Base-by-base conservation (phyloP, 352 stramenopile species). In the Elongisporangium prolatum region DNA sequence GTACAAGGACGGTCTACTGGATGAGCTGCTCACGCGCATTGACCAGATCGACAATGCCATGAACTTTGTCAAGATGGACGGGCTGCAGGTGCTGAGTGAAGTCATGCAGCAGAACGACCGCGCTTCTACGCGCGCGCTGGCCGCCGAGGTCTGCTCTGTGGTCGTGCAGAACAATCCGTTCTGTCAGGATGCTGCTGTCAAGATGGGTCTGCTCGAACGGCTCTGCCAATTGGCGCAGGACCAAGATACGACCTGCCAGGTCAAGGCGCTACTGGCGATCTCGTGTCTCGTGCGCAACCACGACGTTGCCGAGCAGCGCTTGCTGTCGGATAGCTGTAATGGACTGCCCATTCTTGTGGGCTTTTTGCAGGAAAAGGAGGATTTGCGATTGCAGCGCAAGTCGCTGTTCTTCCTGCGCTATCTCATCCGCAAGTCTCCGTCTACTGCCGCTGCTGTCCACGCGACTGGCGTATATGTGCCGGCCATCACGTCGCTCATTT, bases 21-120 rank as follows among this genome's bases (percentile, higher is more conserved):
- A 95, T 58, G 86, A 95, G 63, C 74, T 95, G 57, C 70, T 95
- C 62, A 85, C 75, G 55, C 82, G 84, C 59, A 84, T 95, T 21
- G 86, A 93, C 67, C 84, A 95, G 71, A 90, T 95, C 52, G 86
- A 95, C 72, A 93, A 91, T 38, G 84, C 86, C 34, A 86, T 89
- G 70, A 93, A 92, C 72, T 93, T 95, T 48, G 72, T 85, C 63
- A 95, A 95, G 71, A 89, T 89, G 77, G 69, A 86, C 17, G 86
- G 84, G 0, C 61, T 95, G 18, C 60, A 61, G 1, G 74, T 85
- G 49, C 69, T 93, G 53, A 75, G 71, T 0, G 74, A 73, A 24
- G 70, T 93, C 24, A 86, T 95, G 50, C 53, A 82, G 16, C 64
- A 78, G 53, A 80, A 86, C 60, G 53, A 67, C 21, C 77, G 72